Evolutionary conservation across 805 yeast genomes (phyloP).

Genomic region (Wickerhamiella siamensis): DNA sequence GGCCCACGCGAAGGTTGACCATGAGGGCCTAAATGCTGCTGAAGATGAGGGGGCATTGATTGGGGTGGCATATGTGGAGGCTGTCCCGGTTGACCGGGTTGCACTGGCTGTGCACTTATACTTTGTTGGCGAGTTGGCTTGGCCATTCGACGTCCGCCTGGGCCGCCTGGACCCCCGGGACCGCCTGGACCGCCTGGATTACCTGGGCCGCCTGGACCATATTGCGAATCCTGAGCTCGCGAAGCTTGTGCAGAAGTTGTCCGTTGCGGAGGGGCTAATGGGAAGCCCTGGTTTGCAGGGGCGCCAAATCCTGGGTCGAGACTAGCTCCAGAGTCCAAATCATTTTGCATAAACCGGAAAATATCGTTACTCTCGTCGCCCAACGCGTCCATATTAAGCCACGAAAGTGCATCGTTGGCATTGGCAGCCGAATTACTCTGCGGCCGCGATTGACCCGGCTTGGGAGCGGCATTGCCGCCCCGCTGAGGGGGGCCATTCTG

Average conservation of each 20-base stretch:
- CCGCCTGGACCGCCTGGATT: neutral
- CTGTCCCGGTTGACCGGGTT: neutral
- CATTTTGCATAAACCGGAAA: neutral
- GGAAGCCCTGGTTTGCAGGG: neutral
- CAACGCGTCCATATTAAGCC: conserved; percentile 15
- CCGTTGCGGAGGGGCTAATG: neutral
- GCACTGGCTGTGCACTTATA: neutral
- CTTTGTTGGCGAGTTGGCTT: neutral
- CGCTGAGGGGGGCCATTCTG: too few species aligned
- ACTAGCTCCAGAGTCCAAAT: neutral
- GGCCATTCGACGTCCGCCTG: neutral
- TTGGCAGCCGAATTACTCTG: neutral
- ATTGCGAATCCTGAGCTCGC: too few species aligned
- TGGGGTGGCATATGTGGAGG: neutral
- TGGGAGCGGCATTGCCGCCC: neutral
- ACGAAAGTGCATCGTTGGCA: conserved; percentile 3
- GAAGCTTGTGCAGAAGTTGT: too few species aligned
- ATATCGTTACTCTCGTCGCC: conserved; percentile 7
- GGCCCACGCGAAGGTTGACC: too few species aligned
- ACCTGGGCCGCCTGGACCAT: neutral
- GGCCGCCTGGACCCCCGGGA: conserved; percentile 1
- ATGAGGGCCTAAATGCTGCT: too few species aligned
- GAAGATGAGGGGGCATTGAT: too few species aligned
- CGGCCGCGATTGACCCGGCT: neutral
- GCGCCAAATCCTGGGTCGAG: neutral